phyloP scores from a whole-genome alignment of 768 basidiomycete genomes.

The Aureoboletus auriporus region DNA sequence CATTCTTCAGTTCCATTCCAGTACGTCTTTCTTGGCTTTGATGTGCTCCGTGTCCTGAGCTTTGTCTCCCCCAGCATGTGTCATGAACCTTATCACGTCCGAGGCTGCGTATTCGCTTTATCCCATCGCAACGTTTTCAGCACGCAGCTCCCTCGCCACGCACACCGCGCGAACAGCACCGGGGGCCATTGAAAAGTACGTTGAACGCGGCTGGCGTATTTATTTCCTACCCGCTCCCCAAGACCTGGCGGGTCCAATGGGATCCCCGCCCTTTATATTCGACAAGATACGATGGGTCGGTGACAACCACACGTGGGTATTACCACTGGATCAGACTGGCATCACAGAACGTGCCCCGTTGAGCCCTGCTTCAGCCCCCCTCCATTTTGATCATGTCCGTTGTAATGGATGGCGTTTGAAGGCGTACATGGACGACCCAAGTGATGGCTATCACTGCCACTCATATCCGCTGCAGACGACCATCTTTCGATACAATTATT shows the following conservation, averaged over 20 bases:
- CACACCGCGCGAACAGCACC: slow-evolving; percentile 4
- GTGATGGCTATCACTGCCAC: background rate
- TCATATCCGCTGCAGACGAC: slow-evolving; percentile 11
- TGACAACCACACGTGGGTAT: slow-evolving; percentile 28
- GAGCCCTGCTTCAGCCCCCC: slow-evolving; percentile 7
- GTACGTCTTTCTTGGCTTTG: slow-evolving; percentile 26
- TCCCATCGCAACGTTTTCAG: slow-evolving; percentile 37
- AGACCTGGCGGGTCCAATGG: background rate
- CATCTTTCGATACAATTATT: slow-evolving; percentile 24
- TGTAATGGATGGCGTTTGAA: slow-evolving; percentile 14
- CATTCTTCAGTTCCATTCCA: slow-evolving; percentile 47
- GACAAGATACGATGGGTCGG: slow-evolving; percentile 26
- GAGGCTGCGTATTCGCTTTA: slow-evolving; percentile 39
- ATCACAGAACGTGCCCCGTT: slow-evolving; percentile 8
- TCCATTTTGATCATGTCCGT: slow-evolving; percentile 13
- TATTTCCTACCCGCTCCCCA: slow-evolving; percentile 2
- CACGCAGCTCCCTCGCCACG: slow-evolving; percentile 23
- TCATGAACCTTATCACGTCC: slow-evolving; percentile 40
- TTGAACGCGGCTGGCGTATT: slow-evolving; percentile 34
- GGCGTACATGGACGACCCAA: background rate
- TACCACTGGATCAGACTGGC: slow-evolving; percentile 26
- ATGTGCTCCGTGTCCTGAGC: background rate
- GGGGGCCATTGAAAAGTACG: slow-evolving; percentile 31
- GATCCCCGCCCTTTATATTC: slow-evolving; percentile 15
- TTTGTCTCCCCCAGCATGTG: background rate